phyloP scores from a whole-genome alignment of 192 early-diverging fungal genomes.

The Dimargaris xerosporica region DNA sequence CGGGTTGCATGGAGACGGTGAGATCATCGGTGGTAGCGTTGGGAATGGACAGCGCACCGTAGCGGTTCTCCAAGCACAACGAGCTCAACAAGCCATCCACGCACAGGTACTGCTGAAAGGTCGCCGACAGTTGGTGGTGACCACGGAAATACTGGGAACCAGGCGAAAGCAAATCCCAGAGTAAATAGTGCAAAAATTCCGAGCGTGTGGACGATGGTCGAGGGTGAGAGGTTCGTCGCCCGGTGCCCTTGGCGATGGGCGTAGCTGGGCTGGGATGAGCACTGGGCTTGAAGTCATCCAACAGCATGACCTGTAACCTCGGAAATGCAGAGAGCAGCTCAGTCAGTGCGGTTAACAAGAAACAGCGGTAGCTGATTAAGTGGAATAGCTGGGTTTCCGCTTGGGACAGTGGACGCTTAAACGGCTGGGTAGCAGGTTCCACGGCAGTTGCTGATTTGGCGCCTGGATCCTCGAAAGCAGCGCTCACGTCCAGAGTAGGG shows the following conservation, averaged over 20 bases:
- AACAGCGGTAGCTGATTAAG: conserved; percentile 42
- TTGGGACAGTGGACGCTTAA: not conserved
- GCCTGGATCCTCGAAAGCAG: not conserved
- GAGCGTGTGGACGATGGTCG: conserved; percentile 20
- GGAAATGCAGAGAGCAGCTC: conserved; percentile 83
- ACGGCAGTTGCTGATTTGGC: not conserved
- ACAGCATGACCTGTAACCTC: conserved; percentile 23
- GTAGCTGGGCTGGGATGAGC: conserved; percentile 13
- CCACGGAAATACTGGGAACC: not conserved
- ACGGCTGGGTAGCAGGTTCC: not conserved
- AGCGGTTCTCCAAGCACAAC: conserved; percentile 21
- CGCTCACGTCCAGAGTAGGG: not conserved
- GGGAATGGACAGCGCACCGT: not conserved
- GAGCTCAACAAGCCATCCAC: conserved; percentile 18
- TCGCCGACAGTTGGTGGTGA: not conserved
- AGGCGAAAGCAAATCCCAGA: conserved; percentile 26
- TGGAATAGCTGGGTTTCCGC: not conserved
- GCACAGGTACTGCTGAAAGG: conserved; percentile 16
- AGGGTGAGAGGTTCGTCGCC: not conserved
- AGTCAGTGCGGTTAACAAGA: conserved; percentile 69
- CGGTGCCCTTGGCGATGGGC: not conserved
- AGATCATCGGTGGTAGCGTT: conserved; percentile 15
- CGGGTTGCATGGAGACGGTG: not conserved
- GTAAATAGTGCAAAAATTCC: conserved; percentile 25
- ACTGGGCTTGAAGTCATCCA: conserved; percentile 11